Conservation (phyloP, 2,329 filamentous ascomycete genomes). For the Tetracladium maxilliforme region DNA sequence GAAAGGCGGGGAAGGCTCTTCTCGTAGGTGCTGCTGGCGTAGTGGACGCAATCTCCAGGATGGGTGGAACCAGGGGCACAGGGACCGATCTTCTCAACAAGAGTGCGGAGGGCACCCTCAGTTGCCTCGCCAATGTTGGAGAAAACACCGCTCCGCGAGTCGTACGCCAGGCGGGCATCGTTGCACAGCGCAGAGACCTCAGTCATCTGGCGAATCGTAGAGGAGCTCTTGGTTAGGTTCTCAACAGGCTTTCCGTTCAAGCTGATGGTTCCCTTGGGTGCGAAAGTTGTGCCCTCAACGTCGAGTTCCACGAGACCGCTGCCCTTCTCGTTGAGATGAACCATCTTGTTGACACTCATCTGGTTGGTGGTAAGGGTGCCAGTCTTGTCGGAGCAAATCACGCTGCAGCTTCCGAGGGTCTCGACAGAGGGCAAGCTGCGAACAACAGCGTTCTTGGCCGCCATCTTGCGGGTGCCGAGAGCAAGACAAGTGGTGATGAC, state of each 20-base stretch:
- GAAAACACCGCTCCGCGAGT: constrained; percentile 59
- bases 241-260: constrained; percentile 52
- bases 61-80: constrained; percentile 40
- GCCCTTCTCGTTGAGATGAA: constrained; percentile 65
- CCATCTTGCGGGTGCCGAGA: constrained; percentile 95
- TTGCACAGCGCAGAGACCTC: constrained; percentile 72
- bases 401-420: constrained; percentile 95
- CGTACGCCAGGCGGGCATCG: constrained; percentile 70
- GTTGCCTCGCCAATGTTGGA: constrained; percentile 87
- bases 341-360: constrained; percentile 94
- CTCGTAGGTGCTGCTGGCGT: constrained; percentile 77
- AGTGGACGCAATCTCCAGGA: constrained; percentile 40
- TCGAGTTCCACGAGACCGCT: constrained; percentile 70
- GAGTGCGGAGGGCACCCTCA: constrained; percentile 78
- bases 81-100: constrained; percentile 91
- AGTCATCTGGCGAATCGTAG: constrained; percentile 65
- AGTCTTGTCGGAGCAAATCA: constrained; percentile 99
- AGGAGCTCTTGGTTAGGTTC: constrained; percentile 55
- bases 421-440: constrained; percentile 93
- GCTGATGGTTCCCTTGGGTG: constrained; percentile 63
- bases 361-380: constrained; percentile 97
- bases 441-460: constrained; percentile 93
- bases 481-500: constrained; percentile 98
- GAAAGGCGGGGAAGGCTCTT: constrained; percentile 58
- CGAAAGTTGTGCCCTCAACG: constrained; percentile 85